A percentile compares a stretch with the other conserved stretches of the same genome.
Conservation (phyloP, 1,284 basidiomycete genomes). For the Moesziomyces sp. region DNA sequence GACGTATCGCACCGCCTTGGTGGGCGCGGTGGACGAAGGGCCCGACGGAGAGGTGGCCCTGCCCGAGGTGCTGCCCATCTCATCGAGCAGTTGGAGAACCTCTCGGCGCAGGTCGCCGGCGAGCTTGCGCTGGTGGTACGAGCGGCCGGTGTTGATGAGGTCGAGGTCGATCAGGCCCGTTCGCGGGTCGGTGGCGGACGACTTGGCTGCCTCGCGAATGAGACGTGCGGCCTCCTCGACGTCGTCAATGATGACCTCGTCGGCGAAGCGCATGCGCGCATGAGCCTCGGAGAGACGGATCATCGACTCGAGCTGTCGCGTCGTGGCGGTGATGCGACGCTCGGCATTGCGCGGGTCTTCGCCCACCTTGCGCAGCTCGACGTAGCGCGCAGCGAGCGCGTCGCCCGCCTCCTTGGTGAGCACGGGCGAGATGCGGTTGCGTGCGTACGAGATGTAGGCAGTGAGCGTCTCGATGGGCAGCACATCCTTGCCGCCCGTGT, state of each 20-base stretch:
- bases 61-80: slow-evolving; percentile 47
- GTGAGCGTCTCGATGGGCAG: slow-evolving; percentile 88
- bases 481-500: slow-evolving; percentile 77
- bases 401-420: slow-evolving; percentile 86
- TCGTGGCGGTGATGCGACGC: slow-evolving; percentile 96
- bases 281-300: slow-evolving; percentile 97
- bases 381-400: slow-evolving; percentile 88
- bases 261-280: slow-evolving; percentile 91
- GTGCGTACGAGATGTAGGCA: slow-evolving; percentile 92
- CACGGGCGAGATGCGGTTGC: slow-evolving; percentile 86
- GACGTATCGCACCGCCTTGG: slow-evolving; percentile 56
- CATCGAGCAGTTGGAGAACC: slow-evolving; percentile 58
- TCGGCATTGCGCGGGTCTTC: slow-evolving; percentile 83
- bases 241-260: slow-evolving; percentile 84
- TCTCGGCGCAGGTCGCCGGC: slow-evolving; percentile 63
- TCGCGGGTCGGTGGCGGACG: slow-evolving; percentile 79
- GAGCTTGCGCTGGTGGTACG: slow-evolving; percentile 77
- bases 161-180: slow-evolving; percentile 98
- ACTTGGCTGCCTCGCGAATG: slow-evolving; percentile 94
- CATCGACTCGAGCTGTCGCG: slow-evolving; percentile 95
- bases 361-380: slow-evolving; percentile 86
- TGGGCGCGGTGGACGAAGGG: slow-evolving; percentile 33
- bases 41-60: slow-evolving; percentile 35
- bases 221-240: slow-evolving; percentile 90
- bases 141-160: slow-evolving; percentile 91